Conservation (phyloP, 2,329 filamentous ascomycete genomes). For the Pseudogymnoascus sp. region DNA sequence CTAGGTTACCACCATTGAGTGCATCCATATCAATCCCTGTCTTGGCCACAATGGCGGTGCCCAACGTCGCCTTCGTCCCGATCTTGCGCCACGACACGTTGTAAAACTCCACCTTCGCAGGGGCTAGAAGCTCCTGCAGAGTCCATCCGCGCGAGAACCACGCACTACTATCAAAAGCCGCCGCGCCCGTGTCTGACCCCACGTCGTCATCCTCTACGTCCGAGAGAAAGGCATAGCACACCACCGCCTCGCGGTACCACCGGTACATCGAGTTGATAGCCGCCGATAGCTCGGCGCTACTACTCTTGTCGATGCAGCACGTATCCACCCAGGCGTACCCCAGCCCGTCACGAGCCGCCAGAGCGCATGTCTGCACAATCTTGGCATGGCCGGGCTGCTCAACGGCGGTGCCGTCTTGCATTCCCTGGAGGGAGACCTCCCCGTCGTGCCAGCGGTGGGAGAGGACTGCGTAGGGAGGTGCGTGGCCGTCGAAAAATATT, state of each 20-base stretch:
- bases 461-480: conserved; percentile 28
- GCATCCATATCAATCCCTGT: conserved; percentile 18
- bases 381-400: conserved; percentile 10
- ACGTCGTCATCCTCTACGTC: conserved; percentile 12
- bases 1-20: conserved; percentile 19
- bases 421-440: conserved; percentile 26
- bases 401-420: conserved; percentile 20
- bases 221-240: conserved; percentile 17
- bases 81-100: conserved; percentile 13
- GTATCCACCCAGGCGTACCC: conserved; percentile 16
- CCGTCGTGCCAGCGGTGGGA: conserved; percentile 29
- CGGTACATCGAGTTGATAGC: conserved; percentile 20
- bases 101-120: conserved; percentile 14
- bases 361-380: conserved; percentile 8
- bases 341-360: conserved; percentile 12
- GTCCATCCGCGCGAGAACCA: conserved; percentile 18
- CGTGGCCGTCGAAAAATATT: conserved; percentile 13
- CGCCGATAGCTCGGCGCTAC: conserved; percentile 20
- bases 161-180: conserved; percentile 3
- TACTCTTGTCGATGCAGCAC: conserved; percentile 22
- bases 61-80: conserved; percentile 13
- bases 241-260: conserved; percentile 16
- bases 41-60: conserved; percentile 5
- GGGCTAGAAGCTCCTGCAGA: conserved; percentile 16
- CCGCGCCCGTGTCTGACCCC: not conserved